Conservation (phyloP, 306 rosid genomes). For the Styphnolobium japonicum region DNA sequence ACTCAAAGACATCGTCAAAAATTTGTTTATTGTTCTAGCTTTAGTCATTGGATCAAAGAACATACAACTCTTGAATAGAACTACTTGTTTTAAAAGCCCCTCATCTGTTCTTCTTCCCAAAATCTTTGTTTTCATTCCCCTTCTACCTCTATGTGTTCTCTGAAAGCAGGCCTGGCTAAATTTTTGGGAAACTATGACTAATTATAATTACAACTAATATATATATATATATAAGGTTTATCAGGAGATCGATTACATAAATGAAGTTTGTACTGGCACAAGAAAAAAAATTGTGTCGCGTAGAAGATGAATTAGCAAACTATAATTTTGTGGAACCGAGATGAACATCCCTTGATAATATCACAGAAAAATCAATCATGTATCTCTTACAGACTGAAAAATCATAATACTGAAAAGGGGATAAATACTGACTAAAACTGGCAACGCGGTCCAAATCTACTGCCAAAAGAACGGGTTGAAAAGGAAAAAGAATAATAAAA, state of each 20-base stretch:
- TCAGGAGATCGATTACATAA: neutral
- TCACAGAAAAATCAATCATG: conserved; percentile 44
- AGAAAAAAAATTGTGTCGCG: neutral
- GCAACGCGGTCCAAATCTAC: conserved; percentile 36
- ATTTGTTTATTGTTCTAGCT: neutral
- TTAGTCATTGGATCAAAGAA: neutral
- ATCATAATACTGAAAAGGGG: conserved; percentile 31
- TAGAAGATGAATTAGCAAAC: conserved; percentile 17
- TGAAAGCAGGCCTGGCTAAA: neutral
- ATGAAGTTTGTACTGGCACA: neutral
- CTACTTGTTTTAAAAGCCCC: neutral
- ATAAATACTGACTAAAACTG: conserved; percentile 29
- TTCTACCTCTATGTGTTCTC: neutral
- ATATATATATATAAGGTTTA: too few relatives aligned
- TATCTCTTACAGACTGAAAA: conserved; percentile 45
- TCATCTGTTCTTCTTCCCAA: neutral
- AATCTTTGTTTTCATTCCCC: neutral
- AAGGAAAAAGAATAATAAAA: conserved; percentile 1
- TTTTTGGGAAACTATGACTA: neutral
- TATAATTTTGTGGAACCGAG: conserved; percentile 25
- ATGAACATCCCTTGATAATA: conserved; percentile 41
- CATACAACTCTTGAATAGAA: neutral
- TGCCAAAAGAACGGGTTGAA: conserved; percentile 13
- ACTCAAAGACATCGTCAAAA: neutral
- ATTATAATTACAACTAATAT: neutral